Base-by-base conservation (phyloP, 768 basidiomycete genomes). In the Boletus pseudo-olivaceus region DNA sequence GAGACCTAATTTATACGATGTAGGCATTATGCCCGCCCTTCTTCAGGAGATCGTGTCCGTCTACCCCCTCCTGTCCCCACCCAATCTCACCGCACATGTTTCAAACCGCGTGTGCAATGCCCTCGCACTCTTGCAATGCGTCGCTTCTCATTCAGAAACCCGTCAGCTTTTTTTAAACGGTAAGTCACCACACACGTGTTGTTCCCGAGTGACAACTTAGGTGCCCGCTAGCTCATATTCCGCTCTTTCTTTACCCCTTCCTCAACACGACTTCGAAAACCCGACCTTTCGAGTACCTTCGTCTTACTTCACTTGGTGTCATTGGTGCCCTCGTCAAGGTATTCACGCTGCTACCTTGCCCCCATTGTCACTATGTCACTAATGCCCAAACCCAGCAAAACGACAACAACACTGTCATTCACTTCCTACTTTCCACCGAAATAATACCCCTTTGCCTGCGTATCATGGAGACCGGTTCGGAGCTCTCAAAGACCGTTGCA, bases 381-480 rank as follows among this genome's bases (percentile, higher is more conserved):
- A 30, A 71, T 29, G 14, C 42, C 38, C n/a, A 17, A 45, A 34
- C 27, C 4, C 64, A 97, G 92, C 96, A 98, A 93, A 98, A 98
- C 68, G 97, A 99, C 74, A 99, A 99, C 74, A 93, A 87, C 65
- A 89, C 96, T 52, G 97, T 99, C 61, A 98, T 99, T 72, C 96
- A 98, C 75, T 99, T 99, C 79, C 81, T 99, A 40, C 83, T 99
- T 42, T 97, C 95, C 5, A 99, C 97, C 50, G 97, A 99, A 78
- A 99, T 99, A 71, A 99, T 99, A 68, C 97, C 97, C 34, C 88
- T 99, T 59, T 99, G 97, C 70, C 84, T 99, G 47, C 88, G 97
- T 49, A 99, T 99, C 72, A 99, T 99, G 97, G 97, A 99, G 73
- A 98, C 97, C 4, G 97, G 97, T 40, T 97, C 95, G 4, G 97